phyloP scores from a whole-genome alignment of 345 rosid species.

The Gossypium bickii region DNA sequence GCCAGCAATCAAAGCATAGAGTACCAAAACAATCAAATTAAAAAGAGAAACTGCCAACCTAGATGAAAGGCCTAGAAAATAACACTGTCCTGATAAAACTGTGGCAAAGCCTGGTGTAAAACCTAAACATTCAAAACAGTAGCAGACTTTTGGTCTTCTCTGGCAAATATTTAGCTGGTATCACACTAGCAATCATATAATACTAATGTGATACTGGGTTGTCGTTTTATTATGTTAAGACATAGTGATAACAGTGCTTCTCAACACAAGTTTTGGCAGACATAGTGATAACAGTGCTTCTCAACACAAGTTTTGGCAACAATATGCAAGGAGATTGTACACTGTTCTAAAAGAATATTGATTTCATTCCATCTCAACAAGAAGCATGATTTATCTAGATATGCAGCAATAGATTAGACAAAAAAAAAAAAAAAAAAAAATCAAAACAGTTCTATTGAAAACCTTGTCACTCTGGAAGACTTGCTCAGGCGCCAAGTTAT shows the following conservation, averaged over 20 bases:
- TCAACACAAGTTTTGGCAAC: background rate
- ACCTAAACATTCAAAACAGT: background rate
- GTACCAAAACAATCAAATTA: background rate
- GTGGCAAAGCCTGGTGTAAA: background rate
- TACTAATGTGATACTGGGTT: background rate
- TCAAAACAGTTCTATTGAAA: background rate
- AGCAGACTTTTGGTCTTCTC: slow-evolving; percentile 1
- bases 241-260: background rate
- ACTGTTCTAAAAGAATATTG: background rate
- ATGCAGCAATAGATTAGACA: background rate
- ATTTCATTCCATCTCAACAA: slow-evolving; percentile 1
- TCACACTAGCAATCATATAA: background rate
- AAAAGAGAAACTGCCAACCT: background rate
- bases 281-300: background rate
- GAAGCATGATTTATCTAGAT: background rate
- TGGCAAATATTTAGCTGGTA: slow-evolving; percentile 5
- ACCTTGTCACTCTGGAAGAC: slow-evolving; percentile 39
- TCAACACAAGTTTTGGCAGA: background rate
- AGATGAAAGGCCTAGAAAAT: background rate
- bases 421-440: background rate
- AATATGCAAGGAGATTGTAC: background rate
- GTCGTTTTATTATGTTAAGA: background rate
- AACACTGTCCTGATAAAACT: background rate
- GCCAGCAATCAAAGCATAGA: background rate
- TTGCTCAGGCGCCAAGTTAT: slow-evolving; percentile 34